A percentile compares a stretch with the other conserved stretches of the same genome.
Evolutionary conservation across 345 rosid genomes (phyloP).

Genomic region (Anacardium occidentale): DNA sequence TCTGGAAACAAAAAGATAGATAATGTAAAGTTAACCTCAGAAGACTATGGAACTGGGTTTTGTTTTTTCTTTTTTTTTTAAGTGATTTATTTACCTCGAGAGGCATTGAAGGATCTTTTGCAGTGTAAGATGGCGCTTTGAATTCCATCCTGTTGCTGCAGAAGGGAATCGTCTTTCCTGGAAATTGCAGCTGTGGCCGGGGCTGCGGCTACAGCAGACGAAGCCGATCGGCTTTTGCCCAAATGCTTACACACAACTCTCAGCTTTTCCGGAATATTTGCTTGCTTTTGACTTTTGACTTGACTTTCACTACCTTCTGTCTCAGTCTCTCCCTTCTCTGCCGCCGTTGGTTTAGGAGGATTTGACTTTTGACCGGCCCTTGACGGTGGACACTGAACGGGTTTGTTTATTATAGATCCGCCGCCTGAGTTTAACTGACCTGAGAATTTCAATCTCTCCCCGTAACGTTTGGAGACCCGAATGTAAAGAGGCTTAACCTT

Average conservation of each 20-base stretch:
- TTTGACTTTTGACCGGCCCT: conserved; percentile 21
- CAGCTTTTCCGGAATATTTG: conserved; percentile 64
- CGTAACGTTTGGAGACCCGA: conserved; percentile 74
- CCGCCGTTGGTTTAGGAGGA: conserved; percentile 19
- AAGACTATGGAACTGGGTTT: background rate
- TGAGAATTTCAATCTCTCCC: conserved; percentile 57
- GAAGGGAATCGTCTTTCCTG: conserved; percentile 79
- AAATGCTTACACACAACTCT: conserved; percentile 77
- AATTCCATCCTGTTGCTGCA: conserved; percentile 90
- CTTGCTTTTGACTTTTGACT: conserved; percentile 40
- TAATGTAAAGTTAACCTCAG: background rate
- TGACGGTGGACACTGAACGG: conserved; percentile 20
- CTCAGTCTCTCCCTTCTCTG: conserved; percentile 28
- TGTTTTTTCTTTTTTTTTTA: too few relatives aligned
- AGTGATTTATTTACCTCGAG: conserved; percentile 46
- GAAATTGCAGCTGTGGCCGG: conserved; percentile 37
- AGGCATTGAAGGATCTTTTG: conserved; percentile 86
- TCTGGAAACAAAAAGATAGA: conserved; percentile 30
- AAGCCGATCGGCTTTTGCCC: conserved; percentile 90
- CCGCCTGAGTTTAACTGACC: conserved; percentile 42
- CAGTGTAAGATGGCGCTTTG: conserved; percentile 96
- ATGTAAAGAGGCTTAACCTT: conserved; percentile 91
- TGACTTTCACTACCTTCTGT: conserved; percentile 17
- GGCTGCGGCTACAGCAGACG: conserved; percentile 55
- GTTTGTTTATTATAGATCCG: conserved; percentile 25